Conservation (phyloP, 2,329 filamentous ascomycete species). For the Neophaeococcomyces aloes region DNA sequence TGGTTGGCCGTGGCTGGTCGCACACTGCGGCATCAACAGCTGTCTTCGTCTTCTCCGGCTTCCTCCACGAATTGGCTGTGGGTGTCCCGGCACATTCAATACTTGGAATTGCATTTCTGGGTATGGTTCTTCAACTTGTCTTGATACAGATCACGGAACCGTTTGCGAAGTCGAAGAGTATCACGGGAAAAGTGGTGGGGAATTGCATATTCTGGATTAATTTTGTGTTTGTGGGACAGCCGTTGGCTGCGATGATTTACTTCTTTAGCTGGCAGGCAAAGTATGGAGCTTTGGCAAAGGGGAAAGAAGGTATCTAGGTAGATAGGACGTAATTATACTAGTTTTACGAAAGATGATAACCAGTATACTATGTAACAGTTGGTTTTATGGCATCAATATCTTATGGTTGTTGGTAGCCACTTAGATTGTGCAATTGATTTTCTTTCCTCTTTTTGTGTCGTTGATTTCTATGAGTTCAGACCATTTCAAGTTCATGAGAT, state of each 20-base stretch:
- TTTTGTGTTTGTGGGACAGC: conserved; percentile 91
- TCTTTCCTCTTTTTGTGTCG: too few species aligned
- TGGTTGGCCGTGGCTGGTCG: conserved; percentile 74
- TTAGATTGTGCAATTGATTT: too few species aligned
- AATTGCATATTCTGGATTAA: conserved; percentile 96
- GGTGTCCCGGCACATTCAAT: conserved; percentile 86
- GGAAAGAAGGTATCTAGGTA: too few species aligned
- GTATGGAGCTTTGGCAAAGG: conserved; percentile 65
- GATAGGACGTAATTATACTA: too few species aligned
- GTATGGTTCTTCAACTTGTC: conserved; percentile 89
- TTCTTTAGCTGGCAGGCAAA: conserved; percentile 99
- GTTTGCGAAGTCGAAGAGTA: conserved; percentile 66
- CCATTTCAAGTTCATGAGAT: too few species aligned
- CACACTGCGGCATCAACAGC: conserved; percentile 59
- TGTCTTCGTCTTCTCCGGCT: conserved; percentile 79
- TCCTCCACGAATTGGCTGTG: conserved; percentile 85
- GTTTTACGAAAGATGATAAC: too few species aligned
- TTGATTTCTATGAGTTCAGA: too few species aligned
- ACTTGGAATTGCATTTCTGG: conserved; percentile 75
- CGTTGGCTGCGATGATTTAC: conserved; percentile 81
- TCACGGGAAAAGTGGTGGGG: conserved; percentile 67
- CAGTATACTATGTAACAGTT: too few species aligned
- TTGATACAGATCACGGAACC: conserved; percentile 72
- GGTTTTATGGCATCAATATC: too few species aligned
- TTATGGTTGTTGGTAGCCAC: too few species aligned